These are phyloP conservation scores for Staphylotrichum longicolle DNA, from an alignment of 495 filamentous ascomycete species.

Conservation along the genomic window DNA sequence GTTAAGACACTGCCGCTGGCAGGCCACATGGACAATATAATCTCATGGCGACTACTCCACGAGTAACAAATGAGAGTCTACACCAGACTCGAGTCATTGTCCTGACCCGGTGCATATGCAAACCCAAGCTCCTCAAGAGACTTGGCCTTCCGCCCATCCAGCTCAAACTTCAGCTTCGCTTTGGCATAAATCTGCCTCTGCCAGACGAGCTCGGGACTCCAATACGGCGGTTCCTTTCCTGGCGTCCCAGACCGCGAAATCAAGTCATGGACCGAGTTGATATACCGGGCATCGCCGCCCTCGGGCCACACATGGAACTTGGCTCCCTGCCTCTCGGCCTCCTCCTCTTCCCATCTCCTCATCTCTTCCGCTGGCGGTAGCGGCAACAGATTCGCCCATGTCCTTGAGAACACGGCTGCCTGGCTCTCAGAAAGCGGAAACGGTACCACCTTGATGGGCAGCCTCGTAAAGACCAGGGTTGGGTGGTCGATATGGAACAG, in stretches of 20 bases:
- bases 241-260: conserved; percentile 43
- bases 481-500: conserved; percentile 73
- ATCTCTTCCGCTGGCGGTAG: conserved; percentile 65
- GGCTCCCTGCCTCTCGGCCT: conserved; percentile 34
- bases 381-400: conserved; percentile 65
- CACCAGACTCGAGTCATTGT: not conserved
- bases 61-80: too few relatives aligned
- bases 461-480: conserved; percentile 71
- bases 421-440: conserved; percentile 81
- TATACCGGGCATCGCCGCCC: conserved; percentile 66
- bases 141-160: conserved; percentile 41
- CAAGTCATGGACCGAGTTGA: conserved; percentile 69
- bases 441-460: conserved; percentile 78
- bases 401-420: conserved; percentile 68
- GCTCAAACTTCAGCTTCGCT: conserved; percentile 48
- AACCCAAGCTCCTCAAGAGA: conserved; percentile 47
- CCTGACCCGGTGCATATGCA: conserved; percentile 29
- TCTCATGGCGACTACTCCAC: too few relatives aligned
- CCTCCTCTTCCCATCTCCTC: conserved; percentile 54
- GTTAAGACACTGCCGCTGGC: too few relatives aligned
- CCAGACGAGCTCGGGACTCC: conserved; percentile 68
- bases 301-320: conserved; percentile 63
- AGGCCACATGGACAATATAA: too few relatives aligned
- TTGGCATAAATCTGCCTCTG: conserved; percentile 42
- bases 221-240: conserved; percentile 64